A percentile compares a stretch with the other conserved stretches of the same genome.
Evolutionary conservation across 371 early-diverging fungal genomes (phyloP).

Genomic region (Paraphysoderma sedebokerense): DNA sequence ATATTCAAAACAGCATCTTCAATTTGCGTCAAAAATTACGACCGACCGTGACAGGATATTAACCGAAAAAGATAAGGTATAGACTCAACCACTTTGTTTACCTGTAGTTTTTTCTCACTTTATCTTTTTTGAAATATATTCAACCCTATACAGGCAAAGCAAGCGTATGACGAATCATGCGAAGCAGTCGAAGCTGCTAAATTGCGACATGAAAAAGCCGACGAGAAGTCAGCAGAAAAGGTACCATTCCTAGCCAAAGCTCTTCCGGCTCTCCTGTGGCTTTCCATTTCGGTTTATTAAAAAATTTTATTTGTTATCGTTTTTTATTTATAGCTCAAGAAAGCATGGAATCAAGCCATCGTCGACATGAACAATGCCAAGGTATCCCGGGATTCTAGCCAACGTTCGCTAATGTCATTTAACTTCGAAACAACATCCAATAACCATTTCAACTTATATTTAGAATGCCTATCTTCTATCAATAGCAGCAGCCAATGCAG

Average conservation of each 20-base stretch:
- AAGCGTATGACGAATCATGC: constrained; percentile 51
- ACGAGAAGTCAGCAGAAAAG: constrained; percentile 33
- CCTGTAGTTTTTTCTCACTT: background rate
- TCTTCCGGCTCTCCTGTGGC: too few species aligned
- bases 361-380: constrained; percentile 62
- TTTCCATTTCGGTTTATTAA: too few species aligned
- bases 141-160: constrained; percentile 17
- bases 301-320: too few species aligned
- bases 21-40: constrained; percentile 41
- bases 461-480: constrained; percentile 46
- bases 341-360: constrained; percentile 39
- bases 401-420: background rate
- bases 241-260: constrained; percentile 2
- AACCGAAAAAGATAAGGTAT: constrained; percentile 47
- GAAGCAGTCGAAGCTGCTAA: constrained; percentile 37
- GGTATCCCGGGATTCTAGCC: constrained; percentile 18
- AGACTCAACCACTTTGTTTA: background rate
- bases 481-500: constrained; percentile 37
- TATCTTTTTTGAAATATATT: background rate
- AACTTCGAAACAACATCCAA: too few species aligned
- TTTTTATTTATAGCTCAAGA: constrained; percentile 16
- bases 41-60: constrained; percentile 42
- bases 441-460: background rate
- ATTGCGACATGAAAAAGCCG: constrained; percentile 28
- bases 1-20: constrained; percentile 28